These are phyloP conservation scores for Fusarium siculi DNA, from an alignment of 2,329 filamentous ascomycete species.

Conservation along the genomic window DNA sequence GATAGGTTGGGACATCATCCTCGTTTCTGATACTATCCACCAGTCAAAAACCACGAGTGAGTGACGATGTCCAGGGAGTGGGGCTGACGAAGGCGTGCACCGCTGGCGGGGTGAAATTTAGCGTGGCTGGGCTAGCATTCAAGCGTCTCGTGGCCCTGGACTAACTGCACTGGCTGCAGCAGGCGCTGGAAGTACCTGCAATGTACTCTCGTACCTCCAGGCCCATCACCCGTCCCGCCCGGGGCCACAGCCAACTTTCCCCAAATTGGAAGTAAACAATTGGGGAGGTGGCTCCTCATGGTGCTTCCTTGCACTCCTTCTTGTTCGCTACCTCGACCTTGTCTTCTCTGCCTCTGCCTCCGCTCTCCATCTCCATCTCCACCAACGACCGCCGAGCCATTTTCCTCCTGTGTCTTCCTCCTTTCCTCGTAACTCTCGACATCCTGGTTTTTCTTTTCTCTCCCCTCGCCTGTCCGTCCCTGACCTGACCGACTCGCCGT, in stretches of 20 bases:
- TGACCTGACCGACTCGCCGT: conserved; percentile 1
- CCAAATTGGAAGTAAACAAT: conserved; percentile 44
- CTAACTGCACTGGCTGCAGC: neutral
- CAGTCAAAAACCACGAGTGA: conserved; percentile 36
- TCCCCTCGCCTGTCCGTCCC: conserved; percentile 13
- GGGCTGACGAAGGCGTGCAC: conserved; percentile 7
- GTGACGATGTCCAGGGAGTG: conserved; percentile 12
- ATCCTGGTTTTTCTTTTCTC: conserved; percentile 32
- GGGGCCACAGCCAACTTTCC: conserved; percentile 29
- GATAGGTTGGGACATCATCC: conserved; percentile 28
- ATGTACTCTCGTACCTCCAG: conserved; percentile 24
- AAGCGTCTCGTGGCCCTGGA: conserved; percentile 26
- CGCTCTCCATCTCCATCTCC: conserved; percentile 26
- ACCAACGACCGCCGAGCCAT: conserved; percentile 29
- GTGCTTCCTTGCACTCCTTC: conserved; percentile 13
- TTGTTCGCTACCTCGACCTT: conserved; percentile 24
- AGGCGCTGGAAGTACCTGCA: conserved; percentile 24
- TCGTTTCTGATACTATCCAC: conserved; percentile 14
- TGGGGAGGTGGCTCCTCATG: conserved; percentile 3
- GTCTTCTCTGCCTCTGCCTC: conserved; percentile 20
- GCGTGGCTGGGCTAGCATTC: conserved; percentile 14
- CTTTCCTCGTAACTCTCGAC: conserved; percentile 24
- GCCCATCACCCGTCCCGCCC: conserved; percentile 35
- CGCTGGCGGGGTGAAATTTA: conserved; percentile 4
- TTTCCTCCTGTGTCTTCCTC: conserved; percentile 29